These are phyloP conservation scores for Suillus brevipes DNA, from an alignment of 768 basidiomycete species.

Conservation along the genomic window DNA sequence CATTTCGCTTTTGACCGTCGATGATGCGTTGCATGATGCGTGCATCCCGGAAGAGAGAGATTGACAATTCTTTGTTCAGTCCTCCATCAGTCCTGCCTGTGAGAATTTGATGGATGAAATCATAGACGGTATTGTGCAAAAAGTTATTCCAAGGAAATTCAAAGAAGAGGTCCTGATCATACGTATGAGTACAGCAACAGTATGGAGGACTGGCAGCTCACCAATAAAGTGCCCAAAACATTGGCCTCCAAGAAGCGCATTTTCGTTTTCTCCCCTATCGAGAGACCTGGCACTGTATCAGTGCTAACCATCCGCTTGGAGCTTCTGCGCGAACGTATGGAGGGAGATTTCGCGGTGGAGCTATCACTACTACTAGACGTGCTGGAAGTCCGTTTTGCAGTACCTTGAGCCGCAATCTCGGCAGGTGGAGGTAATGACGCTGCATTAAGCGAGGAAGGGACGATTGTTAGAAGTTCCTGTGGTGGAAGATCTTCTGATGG, in stretches of 20 bases:
- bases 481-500: constrained; percentile 32
- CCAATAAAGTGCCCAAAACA: constrained; percentile 75
- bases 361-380: constrained; percentile 30
- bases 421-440: constrained; percentile 32
- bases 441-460: constrained; percentile 30
- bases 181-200: constrained; percentile 6
- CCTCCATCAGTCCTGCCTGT: constrained; percentile 84
- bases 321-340: constrained; percentile 53
- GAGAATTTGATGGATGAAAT: constrained; percentile 92
- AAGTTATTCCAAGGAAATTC: constrained; percentile 98
- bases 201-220: constrained; percentile 37
- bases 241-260: constrained; percentile 70
- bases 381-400: constrained; percentile 29
- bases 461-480: constrained; percentile 32
- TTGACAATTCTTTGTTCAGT: constrained; percentile 78
- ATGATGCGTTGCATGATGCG: constrained; percentile 82
- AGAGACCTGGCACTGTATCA: constrained; percentile 41
- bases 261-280: constrained; percentile 81
- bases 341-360: constrained; percentile 34
- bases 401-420: constrained; percentile 29
- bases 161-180: constrained; percentile 84
- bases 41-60: constrained; percentile 86
- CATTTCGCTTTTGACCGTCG: constrained; percentile 81
- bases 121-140: constrained; percentile 94
- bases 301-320: constrained; percentile 46